Evolutionary conservation across 257 asterid species (phyloP).

Genomic region (Plantago ovata): DNA sequence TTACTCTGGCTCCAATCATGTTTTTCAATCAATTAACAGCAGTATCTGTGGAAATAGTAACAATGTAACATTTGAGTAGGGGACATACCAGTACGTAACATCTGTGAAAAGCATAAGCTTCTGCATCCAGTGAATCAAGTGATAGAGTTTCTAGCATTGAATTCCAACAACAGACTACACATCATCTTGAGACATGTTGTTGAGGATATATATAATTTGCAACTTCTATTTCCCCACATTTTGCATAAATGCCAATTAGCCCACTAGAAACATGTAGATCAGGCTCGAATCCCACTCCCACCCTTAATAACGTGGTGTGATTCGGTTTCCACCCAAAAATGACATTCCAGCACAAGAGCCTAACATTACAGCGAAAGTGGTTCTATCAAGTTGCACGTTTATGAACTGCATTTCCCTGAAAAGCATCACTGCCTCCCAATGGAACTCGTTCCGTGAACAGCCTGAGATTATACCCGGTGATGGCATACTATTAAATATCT

Average conservation of each 20-base stretch:
- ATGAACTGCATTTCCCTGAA: conserved; percentile 49
- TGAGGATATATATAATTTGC: conserved; percentile 47
- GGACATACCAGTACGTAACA: conserved; percentile 37
- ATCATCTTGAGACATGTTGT: conserved; percentile 34
- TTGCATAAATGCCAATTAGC: conserved; percentile 30
- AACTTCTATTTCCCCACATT: conserved; percentile 34
- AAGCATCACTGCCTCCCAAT: conserved; percentile 39
- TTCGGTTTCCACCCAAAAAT: conserved; percentile 42
- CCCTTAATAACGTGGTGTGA: conserved; percentile 45
- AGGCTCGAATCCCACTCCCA: conserved; percentile 25
- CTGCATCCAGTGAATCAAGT: conserved; percentile 37
- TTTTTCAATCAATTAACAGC: conserved; percentile 42
- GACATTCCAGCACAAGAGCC: conserved; percentile 55
- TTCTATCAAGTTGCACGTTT: conserved; percentile 49
- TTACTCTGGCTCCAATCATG: conserved; percentile 33
- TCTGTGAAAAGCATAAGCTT: conserved; percentile 43
- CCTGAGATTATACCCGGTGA: conserved; percentile 37
- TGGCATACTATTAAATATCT: conserved; percentile 44
- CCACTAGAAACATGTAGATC: conserved; percentile 63
- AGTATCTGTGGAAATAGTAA: conserved; percentile 51
- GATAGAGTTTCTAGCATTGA: conserved; percentile 63
- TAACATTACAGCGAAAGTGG: conserved; percentile 56
- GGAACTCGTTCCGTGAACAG: conserved; percentile 46
- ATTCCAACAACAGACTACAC: conserved; percentile 58
- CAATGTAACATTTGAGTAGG: conserved; percentile 74